Conservation (phyloP, 1,284 basidiomycete genomes). For the Papiliotrema nemorosa region DNA sequence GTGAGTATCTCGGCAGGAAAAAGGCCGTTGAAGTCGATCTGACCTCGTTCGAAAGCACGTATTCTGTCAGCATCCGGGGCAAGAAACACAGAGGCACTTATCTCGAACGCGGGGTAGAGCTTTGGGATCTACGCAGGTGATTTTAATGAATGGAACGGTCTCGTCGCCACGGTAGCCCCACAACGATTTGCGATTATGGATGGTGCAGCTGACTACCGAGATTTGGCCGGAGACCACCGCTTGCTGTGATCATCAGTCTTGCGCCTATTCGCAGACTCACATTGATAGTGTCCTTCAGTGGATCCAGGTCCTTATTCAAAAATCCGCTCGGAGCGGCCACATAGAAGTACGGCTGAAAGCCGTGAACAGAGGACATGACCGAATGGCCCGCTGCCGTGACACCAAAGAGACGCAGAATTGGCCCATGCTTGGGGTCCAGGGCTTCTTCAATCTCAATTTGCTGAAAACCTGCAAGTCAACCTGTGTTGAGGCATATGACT, state of each 20-base stretch:
- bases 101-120: slow-evolving; percentile 82
- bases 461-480: slow-evolving; percentile 61
- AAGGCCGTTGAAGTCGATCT: slow-evolving; percentile 67
- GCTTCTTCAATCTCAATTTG: slow-evolving; percentile 87
- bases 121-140: slow-evolving; percentile 68
- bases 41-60: slow-evolving; percentile 83
- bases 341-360: slow-evolving; percentile 89
- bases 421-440: slow-evolving; percentile 55
- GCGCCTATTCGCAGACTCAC: slow-evolving; percentile 52
- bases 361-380: slow-evolving; percentile 72
- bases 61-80: slow-evolving; percentile 24
- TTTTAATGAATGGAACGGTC: slow-evolving; percentile 72
- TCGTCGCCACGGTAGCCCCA: slow-evolving; percentile 86
- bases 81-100: slow-evolving; percentile 54
- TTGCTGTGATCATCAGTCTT: slow-evolving; percentile 12
- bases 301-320: slow-evolving; percentile 60
- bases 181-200: slow-evolving; percentile 66
- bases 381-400: slow-evolving; percentile 85
- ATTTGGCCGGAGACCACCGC: slow-evolving; percentile 37
- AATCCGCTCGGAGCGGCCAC: slow-evolving; percentile 80
- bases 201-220: slow-evolving; percentile 59
- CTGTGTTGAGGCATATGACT: neutral
- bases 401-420: slow-evolving; percentile 74
- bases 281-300: slow-evolving; percentile 71
- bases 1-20: slow-evolving; percentile 64